phyloP scores from a whole-genome alignment of 345 rosid species.

The Ceriops zippeliana region DNA sequence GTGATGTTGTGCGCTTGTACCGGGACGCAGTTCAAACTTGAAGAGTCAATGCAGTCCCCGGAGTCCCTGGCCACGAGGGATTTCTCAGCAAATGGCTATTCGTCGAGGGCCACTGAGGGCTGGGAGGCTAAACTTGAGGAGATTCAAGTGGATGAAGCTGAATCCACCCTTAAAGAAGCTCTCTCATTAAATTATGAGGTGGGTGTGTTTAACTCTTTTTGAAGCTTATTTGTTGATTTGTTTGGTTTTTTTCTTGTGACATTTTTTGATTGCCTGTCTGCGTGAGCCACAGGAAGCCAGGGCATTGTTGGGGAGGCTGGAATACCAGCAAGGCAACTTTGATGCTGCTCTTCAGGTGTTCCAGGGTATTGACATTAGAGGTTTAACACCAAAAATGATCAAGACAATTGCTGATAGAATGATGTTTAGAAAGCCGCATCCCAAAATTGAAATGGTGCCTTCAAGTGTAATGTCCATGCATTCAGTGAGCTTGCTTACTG shows the following conservation, averaged over 20 bases:
- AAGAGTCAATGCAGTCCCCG: constrained; percentile 83
- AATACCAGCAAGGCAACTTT: constrained; percentile 83
- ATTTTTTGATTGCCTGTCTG: not conserved
- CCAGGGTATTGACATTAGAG: constrained; percentile 73
- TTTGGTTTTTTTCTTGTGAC: not conserved
- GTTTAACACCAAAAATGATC: constrained; percentile 61
- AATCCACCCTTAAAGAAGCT: constrained; percentile 90
- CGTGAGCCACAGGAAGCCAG: constrained; percentile 73
- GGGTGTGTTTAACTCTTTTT: constrained; percentile 13
- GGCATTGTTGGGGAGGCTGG: constrained; percentile 89
- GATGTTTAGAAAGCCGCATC: constrained; percentile 49
- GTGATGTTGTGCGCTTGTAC: constrained; percentile 92
- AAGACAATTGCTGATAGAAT: constrained; percentile 62
- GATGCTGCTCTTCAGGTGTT: constrained; percentile 95
- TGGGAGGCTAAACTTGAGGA: constrained; percentile 84
- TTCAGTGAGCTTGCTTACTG: constrained; percentile 82
- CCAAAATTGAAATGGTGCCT: constrained; percentile 46
- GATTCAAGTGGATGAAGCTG: constrained; percentile 83
- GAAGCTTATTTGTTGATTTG: not conserved
- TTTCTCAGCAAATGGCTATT: constrained; percentile 82
- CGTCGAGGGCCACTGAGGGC: constrained; percentile 64
- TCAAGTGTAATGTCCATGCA: constrained; percentile 72
- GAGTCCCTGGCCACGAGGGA: constrained; percentile 91
- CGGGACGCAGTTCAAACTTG: constrained; percentile 84
- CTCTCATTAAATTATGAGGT: constrained; percentile 95